Base-by-base conservation (phyloP, 352 stramenopile species). In the Phytophthora macrochlamydospora region DNA sequence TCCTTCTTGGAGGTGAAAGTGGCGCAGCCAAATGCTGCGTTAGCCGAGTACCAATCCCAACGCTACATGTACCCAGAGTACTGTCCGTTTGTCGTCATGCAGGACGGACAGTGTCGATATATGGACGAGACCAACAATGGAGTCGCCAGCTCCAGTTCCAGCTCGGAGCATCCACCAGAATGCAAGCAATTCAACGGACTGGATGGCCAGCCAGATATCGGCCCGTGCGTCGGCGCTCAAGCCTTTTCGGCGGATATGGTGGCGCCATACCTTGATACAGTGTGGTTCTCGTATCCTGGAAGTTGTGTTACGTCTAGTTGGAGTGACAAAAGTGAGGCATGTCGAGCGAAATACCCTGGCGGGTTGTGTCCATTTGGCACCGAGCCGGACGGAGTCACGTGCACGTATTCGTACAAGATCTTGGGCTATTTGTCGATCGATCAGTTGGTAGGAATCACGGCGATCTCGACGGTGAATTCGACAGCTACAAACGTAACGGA, bases 231-330 rank as follows among this genome's bases (percentile, higher is more conserved):
- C 35, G 83, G 83, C 1, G 83, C 77, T 7, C 68, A 87, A 56
- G 70, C 81, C 6, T 83, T 85, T 51, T 67, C 75, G 11, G 78
- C 73, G 4, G 80, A 91, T 56, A 81, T 78, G 68, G 71, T 79
- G 43, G 77, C 80, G 24, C 83, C 83, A 7, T 92, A 92, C 52
- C 58, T 71, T 18, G 79, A 92, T 65, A 81, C 83, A 14, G 75
- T 90, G 7, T 92, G 83, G 83, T 92, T 90, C 72, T 90, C 81
- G 57, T 92, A 90, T 72, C 81, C 83, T 3, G 78, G 70, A 37
- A 85, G 75, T 57, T 92, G 83, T 45, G 75, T 80, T 45, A 88
- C 77, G 51, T 78, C 69, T n/a, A 75, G 60, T 8, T 91, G 82
- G 79, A 56, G 56, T 7, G 70, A 71, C 51, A 92, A 92, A 65